Percentiles rank a stretch among this genome's conserved stretches.
phyloP scores from a whole-genome alignment of 371 early-diverging fungal genomes.

The Apophysomyces elegans region DNA sequence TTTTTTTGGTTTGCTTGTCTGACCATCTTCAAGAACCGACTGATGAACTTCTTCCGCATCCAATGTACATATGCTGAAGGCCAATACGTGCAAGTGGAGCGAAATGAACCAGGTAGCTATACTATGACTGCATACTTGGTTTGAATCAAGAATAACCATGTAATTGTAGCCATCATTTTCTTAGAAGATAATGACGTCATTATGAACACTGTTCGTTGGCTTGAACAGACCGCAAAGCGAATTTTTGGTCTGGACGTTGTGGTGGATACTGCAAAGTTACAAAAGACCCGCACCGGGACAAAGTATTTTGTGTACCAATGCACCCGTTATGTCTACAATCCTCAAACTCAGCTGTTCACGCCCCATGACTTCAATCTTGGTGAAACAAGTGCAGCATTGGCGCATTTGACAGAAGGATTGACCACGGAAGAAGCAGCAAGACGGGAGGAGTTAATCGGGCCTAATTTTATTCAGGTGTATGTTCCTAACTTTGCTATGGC shows the following conservation, averaged over 20 bases:
- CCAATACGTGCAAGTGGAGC: constrained; percentile 69
- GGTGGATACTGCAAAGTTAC: constrained; percentile 45
- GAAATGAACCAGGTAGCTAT: constrained; percentile 42
- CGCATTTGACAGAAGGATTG: constrained; percentile 55
- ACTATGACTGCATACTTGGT: too few species aligned
- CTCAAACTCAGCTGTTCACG: constrained; percentile 48
- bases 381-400: constrained; percentile 52
- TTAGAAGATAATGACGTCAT: constrained; percentile 46
- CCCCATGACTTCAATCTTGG: constrained; percentile 66
- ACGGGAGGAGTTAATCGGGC: constrained; percentile 68
- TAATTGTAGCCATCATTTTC: constrained; percentile 48
- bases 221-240: constrained; percentile 34
- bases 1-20: constrained; percentile 66
- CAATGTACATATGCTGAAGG: constrained; percentile 58
- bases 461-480: constrained; percentile 71
- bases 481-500: constrained; percentile 61
- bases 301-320: constrained; percentile 77
- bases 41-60: constrained; percentile 71
- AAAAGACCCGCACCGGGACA: constrained; percentile 56
- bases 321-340: constrained; percentile 72
- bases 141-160: background rate
- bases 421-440: constrained; percentile 57
- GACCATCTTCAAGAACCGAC: constrained; percentile 44
- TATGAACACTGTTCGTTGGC: constrained; percentile 22
- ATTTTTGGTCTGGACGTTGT: constrained; percentile 43